Conservation (phyloP, 2,329 filamentous ascomycete genomes). For the Colletotrichum paranaense region DNA sequence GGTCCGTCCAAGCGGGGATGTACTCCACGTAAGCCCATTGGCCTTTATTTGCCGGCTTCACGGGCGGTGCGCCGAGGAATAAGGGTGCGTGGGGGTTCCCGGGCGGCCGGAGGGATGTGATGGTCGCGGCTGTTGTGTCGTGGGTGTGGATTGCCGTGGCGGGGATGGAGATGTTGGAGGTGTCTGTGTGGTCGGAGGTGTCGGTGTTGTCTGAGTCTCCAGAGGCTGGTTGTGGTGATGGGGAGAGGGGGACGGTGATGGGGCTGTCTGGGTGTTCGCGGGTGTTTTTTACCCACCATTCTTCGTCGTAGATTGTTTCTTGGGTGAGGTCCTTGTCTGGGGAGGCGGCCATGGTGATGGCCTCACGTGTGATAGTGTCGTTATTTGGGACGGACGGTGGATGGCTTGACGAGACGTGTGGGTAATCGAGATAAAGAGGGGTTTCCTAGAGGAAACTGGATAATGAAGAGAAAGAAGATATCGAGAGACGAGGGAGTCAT, state of each 20-base stretch:
- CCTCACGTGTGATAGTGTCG: background rate
- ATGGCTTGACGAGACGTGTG: too few species aligned
- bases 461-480: background rate
- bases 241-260: too few species aligned
- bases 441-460: background rate
- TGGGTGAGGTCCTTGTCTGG: background rate
- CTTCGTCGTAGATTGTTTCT: background rate
- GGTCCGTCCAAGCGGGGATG: slow-evolving; percentile 43
- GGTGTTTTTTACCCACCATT: background rate
- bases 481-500: background rate
- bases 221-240: too few species aligned
- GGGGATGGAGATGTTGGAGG: background rate
- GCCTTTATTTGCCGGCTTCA: background rate
- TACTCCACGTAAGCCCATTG: slow-evolving; percentile 27
- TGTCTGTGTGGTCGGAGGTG: background rate
- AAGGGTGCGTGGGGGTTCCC: background rate
- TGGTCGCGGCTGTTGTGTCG: background rate
- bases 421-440: too few species aligned
- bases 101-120: background rate
- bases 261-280: background rate
- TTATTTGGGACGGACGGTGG: background rate
- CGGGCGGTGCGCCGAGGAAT: slow-evolving; percentile 2
- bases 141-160: background rate
- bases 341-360: background rate
- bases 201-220: too few species aligned